Evolutionary conservation across 495 filamentous ascomycete genomes (phyloP), one percentile per base, ranked within the genome.

Genomic region (Lasiosphaeris hirsuta): DNA sequence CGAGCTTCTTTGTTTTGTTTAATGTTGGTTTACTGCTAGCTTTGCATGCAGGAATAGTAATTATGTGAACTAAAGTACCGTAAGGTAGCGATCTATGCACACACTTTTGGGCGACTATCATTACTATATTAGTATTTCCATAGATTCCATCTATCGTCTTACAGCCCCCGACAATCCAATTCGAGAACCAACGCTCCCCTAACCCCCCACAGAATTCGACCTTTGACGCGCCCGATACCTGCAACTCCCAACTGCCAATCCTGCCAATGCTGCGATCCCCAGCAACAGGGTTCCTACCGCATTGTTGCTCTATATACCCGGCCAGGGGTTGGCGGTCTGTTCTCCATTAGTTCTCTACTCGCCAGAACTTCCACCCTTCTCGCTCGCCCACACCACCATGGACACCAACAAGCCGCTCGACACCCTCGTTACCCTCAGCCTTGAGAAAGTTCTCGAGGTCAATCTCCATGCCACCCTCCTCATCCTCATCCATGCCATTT

Each of bases 281-380:
- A 15, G 18, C 54, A n/a, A 30, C 10, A 47, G 14, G 15, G 4
- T 2, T 5, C 17, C 13, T n/a, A n/a, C 37, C 11, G 33, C 3
- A 13, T 50, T 50, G 18, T n/a, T 35, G 13, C 39, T 39, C 17
- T 40, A 38, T 38, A 19, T 30, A 30, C 23, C 23, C 5, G 23
- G 23, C 23, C 23, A 30, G 23, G 17, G 44, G 11, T 0, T 30
- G n/a, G n/a, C n/a, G n/a, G 18, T 33, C 30, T 19, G 18, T 47
- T 47, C 23, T 5, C 23, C 30, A 37, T 37, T 61, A 60, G 61
- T 69, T 75, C 51, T 82, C 79, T 19, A 82, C 78, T 66, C 84
- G 86, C 94, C 94, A 98, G 70, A 96, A 97, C 71, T 92, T 94
- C 94, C 94, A 97, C 0, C 87, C 90, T 63, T 88, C 86, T 51